Evolutionary conservation across 345 rosid species (phyloP).

Genomic region (Hibiscus tridactylites): DNA sequence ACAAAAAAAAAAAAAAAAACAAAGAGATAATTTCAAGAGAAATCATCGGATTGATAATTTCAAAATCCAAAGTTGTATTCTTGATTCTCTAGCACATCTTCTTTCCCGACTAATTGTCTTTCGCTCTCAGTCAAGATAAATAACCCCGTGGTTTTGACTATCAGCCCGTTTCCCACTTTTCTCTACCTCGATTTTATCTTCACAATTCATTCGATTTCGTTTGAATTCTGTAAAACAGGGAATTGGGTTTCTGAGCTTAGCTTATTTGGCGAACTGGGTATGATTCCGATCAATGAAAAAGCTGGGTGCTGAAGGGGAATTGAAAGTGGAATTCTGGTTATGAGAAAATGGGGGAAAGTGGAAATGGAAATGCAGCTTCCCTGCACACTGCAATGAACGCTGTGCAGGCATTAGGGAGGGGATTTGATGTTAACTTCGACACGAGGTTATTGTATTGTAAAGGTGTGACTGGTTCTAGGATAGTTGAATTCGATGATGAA

Average conservation of each 20-base stretch:
- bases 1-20: background rate
- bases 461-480: conserved; percentile 44
- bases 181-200: too few species aligned
- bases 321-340: conserved; percentile 10
- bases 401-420: conserved; percentile 60
- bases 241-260: conserved; percentile 10
- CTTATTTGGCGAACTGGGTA: background rate
- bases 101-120: background rate
- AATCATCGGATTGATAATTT: conserved; percentile 21
- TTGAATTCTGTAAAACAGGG: background rate
- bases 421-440: conserved; percentile 63
- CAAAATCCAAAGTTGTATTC: background rate
- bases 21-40: background rate
- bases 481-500: conserved; percentile 52
- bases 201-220: background rate
- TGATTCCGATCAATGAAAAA: conserved; percentile 8
- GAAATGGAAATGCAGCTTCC: conserved; percentile 28
- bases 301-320: background rate
- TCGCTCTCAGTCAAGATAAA: background rate
- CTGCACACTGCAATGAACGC: conserved; percentile 51
- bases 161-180: background rate
- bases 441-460: conserved; percentile 65
- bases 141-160: background rate
- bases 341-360: conserved; percentile 29
- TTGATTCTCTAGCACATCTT: background rate